Evolutionary conservation across 768 basidiomycete species (phyloP).

Genomic region (Steccherinum ochraceum): DNA sequence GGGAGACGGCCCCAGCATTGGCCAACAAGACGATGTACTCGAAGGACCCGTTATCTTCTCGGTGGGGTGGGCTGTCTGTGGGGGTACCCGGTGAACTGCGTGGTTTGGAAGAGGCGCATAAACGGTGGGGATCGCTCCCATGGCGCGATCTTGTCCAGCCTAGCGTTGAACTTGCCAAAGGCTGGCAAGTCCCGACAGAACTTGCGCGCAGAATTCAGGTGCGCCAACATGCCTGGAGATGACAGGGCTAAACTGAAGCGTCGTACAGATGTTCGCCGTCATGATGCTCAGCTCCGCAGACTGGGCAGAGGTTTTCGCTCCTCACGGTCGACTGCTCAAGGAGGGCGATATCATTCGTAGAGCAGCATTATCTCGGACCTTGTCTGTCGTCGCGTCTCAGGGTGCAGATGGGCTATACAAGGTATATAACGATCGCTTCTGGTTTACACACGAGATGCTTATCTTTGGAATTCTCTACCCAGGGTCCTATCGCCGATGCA

Average conservation of each 20-base stretch:
- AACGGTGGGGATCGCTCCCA: slow-evolving; percentile 71
- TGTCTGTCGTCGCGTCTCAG: slow-evolving; percentile 63
- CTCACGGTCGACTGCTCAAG: slow-evolving; percentile 58
- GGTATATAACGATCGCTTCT: slow-evolving; percentile 37
- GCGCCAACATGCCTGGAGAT: slow-evolving; percentile 17
- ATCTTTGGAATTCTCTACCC: not conserved
- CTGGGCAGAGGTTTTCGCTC: slow-evolving; percentile 83
- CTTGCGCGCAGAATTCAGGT: slow-evolving; percentile 69
- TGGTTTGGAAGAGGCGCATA: slow-evolving; percentile 80
- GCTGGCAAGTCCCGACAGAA: slow-evolving; percentile 77
- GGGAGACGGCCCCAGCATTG: slow-evolving; percentile 76
- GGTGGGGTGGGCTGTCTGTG: slow-evolving; percentile 77
- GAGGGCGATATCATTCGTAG: slow-evolving; percentile 73
- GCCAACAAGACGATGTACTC: slow-evolving; percentile 76
- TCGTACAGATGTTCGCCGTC: slow-evolving; percentile 27
- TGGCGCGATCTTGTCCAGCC: slow-evolving; percentile 80
- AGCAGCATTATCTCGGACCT: slow-evolving; percentile 70
- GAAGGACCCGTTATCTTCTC: slow-evolving; percentile 43
- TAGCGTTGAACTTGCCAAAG: slow-evolving; percentile 63
- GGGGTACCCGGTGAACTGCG: slow-evolving; percentile 89
- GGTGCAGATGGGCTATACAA: slow-evolving; percentile 83
- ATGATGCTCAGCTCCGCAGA: slow-evolving; percentile 64
- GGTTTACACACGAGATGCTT: too few species aligned
- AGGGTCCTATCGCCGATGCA: slow-evolving; percentile 80
- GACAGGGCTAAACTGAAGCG: not conserved